phyloP scores from a whole-genome alignment of 352 stramenopile species.

The Globisporangium acanthophoron region DNA sequence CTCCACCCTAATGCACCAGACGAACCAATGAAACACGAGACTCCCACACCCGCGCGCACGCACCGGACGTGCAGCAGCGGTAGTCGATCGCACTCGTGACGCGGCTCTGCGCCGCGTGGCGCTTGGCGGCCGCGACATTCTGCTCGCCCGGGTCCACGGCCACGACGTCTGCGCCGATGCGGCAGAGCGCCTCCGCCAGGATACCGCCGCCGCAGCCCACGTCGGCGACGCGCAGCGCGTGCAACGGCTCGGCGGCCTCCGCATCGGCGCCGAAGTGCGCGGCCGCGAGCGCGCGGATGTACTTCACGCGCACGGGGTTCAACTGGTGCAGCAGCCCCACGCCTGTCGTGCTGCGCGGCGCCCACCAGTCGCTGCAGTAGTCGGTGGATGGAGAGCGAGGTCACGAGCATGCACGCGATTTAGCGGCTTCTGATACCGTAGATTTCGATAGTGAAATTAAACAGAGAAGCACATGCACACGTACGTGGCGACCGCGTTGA shows the following conservation, averaged over 20 bases:
- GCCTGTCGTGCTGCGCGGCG: constrained; percentile 62
- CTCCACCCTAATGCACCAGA: neutral
- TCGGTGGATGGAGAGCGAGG: neutral
- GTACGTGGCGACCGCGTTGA: constrained; percentile 69
- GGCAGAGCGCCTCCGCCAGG: constrained; percentile 72
- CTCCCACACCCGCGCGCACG: neutral
- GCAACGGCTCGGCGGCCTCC: constrained; percentile 48
- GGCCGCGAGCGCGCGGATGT: constrained; percentile 71
- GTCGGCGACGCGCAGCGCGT: constrained; percentile 53
- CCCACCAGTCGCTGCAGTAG: constrained; percentile 70
- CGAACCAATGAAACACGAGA: neutral
- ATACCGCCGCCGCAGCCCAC: constrained; percentile 82
- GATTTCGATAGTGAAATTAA: neutral
- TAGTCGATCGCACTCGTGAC: constrained; percentile 76
- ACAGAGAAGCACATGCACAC: constrained; percentile 5
- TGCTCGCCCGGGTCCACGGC: constrained; percentile 61
- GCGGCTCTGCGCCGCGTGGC: constrained; percentile 42
- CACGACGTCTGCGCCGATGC: constrained; percentile 71
- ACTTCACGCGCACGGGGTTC: constrained; percentile 80
- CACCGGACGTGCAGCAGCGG: constrained; percentile 71
- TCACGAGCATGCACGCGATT: neutral
- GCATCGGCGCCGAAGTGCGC: constrained; percentile 50
- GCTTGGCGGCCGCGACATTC: constrained; percentile 70
- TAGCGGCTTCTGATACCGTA: neutral
- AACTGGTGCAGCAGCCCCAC: constrained; percentile 77